A percentile compares a stretch with the other conserved stretches of the same genome.
These are phyloP conservation scores for Phytophthora brassicae DNA, from an alignment of 352 stramenopile species.

Conservation along the genomic window DNA sequence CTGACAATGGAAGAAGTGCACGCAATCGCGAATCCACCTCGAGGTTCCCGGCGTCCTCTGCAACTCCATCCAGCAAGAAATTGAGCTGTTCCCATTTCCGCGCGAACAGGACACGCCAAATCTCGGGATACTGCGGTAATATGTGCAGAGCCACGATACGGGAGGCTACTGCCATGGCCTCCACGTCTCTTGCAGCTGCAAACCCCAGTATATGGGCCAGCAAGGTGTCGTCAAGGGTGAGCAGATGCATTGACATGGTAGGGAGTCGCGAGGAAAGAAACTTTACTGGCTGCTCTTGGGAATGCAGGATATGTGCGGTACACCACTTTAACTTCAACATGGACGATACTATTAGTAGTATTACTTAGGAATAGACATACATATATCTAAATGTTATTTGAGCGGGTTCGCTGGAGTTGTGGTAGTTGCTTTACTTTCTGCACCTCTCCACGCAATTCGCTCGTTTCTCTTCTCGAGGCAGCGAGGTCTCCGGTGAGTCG, in stretches of 20 bases:
- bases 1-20: conserved; percentile 42
- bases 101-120: conserved; percentile 57
- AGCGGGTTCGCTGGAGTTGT: conserved; percentile 45
- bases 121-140: conserved; percentile 43
- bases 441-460: conserved; percentile 53
- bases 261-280: conserved; percentile 9
- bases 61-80: conserved; percentile 36
- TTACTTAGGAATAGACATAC: too few species aligned
- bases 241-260: conserved; percentile 10
- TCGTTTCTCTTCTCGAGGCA: conserved; percentile 54
- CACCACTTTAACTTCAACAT: conserved; percentile 32
- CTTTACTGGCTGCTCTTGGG: too few species aligned
- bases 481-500: conserved; percentile 53
- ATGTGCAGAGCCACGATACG: conserved; percentile 40
- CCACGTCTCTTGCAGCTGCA: conserved; percentile 39
- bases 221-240: conserved; percentile 44
- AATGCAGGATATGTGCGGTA: conserved; percentile 5
- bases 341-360: too few species aligned
- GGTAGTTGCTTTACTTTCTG: conserved; percentile 46
- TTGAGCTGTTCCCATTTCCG: conserved; percentile 56
- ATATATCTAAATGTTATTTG: conserved; percentile 23
- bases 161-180: conserved; percentile 45
- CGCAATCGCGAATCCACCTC: conserved; percentile 38
- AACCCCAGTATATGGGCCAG: conserved; percentile 41
- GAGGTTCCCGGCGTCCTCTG: conserved; percentile 10